Evolutionary conservation across 148 eudicot species (phyloP).

Genomic region (Camellia japonica): DNA sequence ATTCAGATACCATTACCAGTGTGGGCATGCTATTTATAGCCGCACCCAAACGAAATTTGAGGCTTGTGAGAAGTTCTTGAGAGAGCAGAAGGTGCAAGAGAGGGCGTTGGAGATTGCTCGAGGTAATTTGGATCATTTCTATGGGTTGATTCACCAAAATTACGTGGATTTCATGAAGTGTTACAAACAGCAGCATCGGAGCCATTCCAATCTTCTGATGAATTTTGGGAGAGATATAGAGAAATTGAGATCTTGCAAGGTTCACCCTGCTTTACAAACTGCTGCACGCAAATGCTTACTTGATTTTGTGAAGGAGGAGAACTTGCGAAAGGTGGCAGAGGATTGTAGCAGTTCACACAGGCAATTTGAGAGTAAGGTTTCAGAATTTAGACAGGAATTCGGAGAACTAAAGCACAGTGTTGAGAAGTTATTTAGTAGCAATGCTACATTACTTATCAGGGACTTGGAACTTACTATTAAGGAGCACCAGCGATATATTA

Average conservation of each 20-base stretch:
- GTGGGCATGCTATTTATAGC: constrained; percentile 68
- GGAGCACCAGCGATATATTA: constrained; percentile 53
- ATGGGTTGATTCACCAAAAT: constrained; percentile 66
- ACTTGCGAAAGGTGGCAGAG: constrained; percentile 65
- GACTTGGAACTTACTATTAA: constrained; percentile 66
- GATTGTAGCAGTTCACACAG: constrained; percentile 71
- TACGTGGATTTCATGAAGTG: constrained; percentile 73
- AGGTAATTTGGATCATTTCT: constrained; percentile 75
- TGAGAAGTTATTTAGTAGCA: constrained; percentile 72
- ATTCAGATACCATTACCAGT: constrained; percentile 83
- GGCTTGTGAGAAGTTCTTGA: constrained; percentile 57
- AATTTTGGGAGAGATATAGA: constrained; percentile 75
- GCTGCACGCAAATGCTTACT: constrained; percentile 61
- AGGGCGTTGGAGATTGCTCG: constrained; percentile 93
- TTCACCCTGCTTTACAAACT: constrained; percentile 67
- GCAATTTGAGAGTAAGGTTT: constrained; percentile 87
- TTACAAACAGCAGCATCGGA: constrained; percentile 62
- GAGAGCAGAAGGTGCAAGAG: constrained; percentile 89
- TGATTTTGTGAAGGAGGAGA: constrained; percentile 92
- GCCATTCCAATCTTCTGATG: constrained; percentile 62
- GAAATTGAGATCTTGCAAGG: constrained; percentile 66
- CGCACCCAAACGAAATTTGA: constrained; percentile 47
- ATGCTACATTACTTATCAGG: constrained; percentile 59
- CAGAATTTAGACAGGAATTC: constrained; percentile 87
- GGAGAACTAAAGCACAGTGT: constrained; percentile 72